Evolutionary conservation across 768 basidiomycete genomes (phyloP).

Genomic region (Kockovaella imperatae): DNA sequence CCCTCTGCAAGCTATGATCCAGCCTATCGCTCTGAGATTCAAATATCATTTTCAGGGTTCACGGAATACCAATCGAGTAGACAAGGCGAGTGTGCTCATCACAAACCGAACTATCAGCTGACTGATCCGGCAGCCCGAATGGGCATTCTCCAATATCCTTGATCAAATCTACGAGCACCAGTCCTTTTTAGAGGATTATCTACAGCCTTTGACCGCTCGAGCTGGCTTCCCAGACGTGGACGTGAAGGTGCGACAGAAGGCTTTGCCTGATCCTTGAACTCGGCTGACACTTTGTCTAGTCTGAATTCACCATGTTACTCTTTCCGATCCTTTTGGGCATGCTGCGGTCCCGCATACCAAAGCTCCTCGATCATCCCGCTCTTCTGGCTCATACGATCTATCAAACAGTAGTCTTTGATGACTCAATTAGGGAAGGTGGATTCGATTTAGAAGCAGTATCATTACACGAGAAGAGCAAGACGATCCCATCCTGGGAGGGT

Average conservation of each 20-base stretch:
- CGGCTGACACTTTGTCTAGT: conserved; percentile 49
- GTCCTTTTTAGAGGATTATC: conserved; percentile 63
- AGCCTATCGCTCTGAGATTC: conserved; percentile 77
- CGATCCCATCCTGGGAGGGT: conserved; percentile 59
- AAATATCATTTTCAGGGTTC: conserved; percentile 89
- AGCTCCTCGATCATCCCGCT: conserved; percentile 66
- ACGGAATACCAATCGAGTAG: conserved; percentile 77
- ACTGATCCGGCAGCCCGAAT: conserved; percentile 64
- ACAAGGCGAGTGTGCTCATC: conserved; percentile 58
- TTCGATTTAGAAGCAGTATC: conserved; percentile 52
- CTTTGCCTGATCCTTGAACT: background rate
- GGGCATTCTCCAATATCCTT: conserved; percentile 87
- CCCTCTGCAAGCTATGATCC: conserved; percentile 72
- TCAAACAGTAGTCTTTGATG: conserved; percentile 82
- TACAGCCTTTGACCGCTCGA: conserved; percentile 63
- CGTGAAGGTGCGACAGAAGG: conserved; percentile 59
- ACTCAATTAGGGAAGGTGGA: conserved; percentile 63
- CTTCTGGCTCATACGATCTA: conserved; percentile 92
- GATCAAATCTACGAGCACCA: conserved; percentile 81
- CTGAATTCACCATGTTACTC: conserved; percentile 72
- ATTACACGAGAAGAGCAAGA: conserved; percentile 12
- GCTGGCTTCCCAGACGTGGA: conserved; percentile 59
- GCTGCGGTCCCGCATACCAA: conserved; percentile 63
- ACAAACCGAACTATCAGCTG: background rate
- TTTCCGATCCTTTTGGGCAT: conserved; percentile 71